phyloP scores from a whole-genome alignment of 371 early-diverging fungal species.

The Mucor mucedo region DNA sequence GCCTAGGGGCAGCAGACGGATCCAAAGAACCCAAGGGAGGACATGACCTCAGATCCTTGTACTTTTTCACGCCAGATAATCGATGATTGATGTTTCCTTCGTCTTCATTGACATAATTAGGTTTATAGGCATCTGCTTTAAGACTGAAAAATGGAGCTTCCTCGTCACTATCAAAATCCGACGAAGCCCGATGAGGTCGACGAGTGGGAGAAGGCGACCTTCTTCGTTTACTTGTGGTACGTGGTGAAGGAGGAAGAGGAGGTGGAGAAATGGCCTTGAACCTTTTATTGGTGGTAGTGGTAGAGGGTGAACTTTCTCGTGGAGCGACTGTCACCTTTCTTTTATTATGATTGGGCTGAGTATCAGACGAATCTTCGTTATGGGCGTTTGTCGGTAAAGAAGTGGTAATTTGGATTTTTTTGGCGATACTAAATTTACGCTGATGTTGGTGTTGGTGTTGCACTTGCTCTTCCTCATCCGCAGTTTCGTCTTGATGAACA shows the following conservation, averaged over 20 bases:
- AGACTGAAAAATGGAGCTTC: background rate
- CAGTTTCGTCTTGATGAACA: background rate
- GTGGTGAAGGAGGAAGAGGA: background rate
- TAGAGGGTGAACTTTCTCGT: background rate
- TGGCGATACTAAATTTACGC: background rate
- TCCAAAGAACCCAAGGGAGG: background rate
- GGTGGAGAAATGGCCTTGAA: background rate
- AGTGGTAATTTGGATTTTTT: constrained; percentile 10
- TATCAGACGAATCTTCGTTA: background rate
- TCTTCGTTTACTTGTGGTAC: background rate
- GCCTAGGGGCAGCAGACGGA: too few relatives aligned
- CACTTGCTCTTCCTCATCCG: background rate
- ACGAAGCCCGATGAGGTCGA: background rate
- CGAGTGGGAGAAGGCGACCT: background rate
- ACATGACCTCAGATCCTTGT: background rate
- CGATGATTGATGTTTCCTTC: background rate
- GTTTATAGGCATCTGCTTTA: background rate
- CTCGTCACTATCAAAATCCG: background rate
- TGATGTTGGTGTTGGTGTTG: background rate
- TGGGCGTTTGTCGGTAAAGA: background rate
- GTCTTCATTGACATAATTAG: background rate
- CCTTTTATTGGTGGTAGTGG: background rate
- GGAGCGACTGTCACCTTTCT: background rate
- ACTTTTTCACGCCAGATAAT: background rate
- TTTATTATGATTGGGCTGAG: background rate